Evolutionary conservation across 495 filamentous ascomycete species (phyloP), one percentile per base, ranked within the genome.

Genomic region (Trichoderma asperelloides): DNA sequence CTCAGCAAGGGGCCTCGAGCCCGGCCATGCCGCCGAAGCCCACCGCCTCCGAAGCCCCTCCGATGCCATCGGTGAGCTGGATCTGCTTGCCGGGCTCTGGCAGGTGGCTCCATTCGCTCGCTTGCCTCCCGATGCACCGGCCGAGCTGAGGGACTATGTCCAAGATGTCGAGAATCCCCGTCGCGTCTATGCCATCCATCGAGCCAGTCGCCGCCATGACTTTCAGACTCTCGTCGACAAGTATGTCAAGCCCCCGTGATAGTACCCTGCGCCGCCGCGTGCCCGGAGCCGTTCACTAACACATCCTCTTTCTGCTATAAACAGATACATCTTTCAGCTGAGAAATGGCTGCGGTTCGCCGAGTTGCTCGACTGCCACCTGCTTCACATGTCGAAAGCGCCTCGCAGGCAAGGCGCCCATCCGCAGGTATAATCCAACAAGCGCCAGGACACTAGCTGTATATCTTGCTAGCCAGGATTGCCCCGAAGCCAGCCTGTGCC

Each of bases 311-410:
- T 51, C 47, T 68, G 47, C 21, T 43, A 15, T 63, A 3, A 40
- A 55, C 73, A 96, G 92, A 69, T 96, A 90, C 73, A 89, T 93
- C 68, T 79, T 82, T 23, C 93, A 97, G 77, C 83, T 97, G n/a
- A 84, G 91, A 43, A 84, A 92, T 67, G 93, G 93, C 66, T 97
- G 93, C 72, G 81, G 85, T 62, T 83, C 85, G 63, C 78, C 82
- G n/a, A 75, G 79, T 55, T 97, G 93, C 76, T 82, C 79, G 23
- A 95, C 88, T 1, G 76, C 90, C 16, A 92, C 91, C 40, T 97
- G 93, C 78, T 91, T 91, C 69, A 92, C 86, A 70, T 91, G 84
- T 74, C 87, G 89, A 65, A 88, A 83, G 73, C 82, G 89, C 65
- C 75, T 87, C 23, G 82, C 85, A 15, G 81, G 79, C 30, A 86